phyloP scores from a whole-genome alignment of 371 early-diverging fungal genomes.

The Syncephalis fuscata region DNA sequence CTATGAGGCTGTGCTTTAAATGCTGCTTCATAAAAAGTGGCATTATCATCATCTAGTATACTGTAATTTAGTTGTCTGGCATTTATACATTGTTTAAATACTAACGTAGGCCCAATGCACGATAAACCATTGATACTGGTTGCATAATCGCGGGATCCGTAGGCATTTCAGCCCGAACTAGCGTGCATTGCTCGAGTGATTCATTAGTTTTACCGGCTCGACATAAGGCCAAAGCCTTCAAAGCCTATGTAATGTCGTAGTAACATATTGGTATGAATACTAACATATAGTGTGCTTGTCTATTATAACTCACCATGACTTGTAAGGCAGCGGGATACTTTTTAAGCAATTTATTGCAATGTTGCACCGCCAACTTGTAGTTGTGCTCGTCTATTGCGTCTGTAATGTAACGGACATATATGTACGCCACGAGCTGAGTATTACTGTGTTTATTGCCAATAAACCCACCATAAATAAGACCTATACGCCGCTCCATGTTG shows the following conservation, averaged over 20 bases:
- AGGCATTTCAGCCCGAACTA: conserved; percentile 45
- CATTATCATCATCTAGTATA: conserved; percentile 39
- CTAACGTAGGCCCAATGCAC: conserved; percentile 39
- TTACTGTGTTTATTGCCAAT: neutral
- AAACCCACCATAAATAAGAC: no score
- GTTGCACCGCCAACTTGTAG: conserved; percentile 44
- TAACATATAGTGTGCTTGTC: no score
- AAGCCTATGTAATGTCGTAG: conserved; percentile 29
- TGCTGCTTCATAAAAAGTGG: conserved; percentile 56
- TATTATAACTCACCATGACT: conserved; percentile 26
- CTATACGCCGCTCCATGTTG: no score
- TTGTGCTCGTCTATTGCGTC: conserved; percentile 61
- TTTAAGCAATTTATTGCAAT: conserved; percentile 50
- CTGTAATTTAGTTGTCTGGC: no score
- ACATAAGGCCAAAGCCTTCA: conserved; percentile 64
- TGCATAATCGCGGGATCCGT: conserved; percentile 59
- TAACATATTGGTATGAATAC: no score
- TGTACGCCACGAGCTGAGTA: no score
- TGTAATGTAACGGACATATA: no score
- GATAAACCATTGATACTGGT: conserved; percentile 48
- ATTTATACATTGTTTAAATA: no score
- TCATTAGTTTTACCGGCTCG: conserved; percentile 46
- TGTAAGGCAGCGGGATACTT: conserved; percentile 46
- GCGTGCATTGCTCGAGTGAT: conserved; percentile 45
- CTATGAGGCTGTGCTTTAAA: conserved; percentile 38